Base-by-base conservation (phyloP, 345 rosid genomes). In the Lepidium didymum region DNA sequence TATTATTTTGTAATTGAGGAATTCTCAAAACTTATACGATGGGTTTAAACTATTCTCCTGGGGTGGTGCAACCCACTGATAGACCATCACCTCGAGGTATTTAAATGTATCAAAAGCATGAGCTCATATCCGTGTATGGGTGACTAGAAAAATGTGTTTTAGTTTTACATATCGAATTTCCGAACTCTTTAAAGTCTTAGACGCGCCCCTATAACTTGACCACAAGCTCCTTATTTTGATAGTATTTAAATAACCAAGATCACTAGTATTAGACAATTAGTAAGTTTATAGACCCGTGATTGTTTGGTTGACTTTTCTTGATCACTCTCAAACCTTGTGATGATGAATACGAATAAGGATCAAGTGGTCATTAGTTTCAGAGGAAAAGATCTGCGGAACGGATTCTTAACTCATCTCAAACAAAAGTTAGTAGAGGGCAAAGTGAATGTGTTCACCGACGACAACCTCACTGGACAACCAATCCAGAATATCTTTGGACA, bases 361-460 rank as follows among this genome's bases (percentile, higher is more conserved):
- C 64, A 34, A 45, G 46, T 68, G 46, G 44, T 67, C 64, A 68
- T 68, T 64, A 68, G 6, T 25, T 68, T 34, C 56, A 36, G 64
- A 0, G 64, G 72, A 1, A 43, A 43, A 55, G 62, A 67, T 53
- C 40, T 4, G 4, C 58, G 41, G 8, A 0, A 15, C 40, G 21
- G 58, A 33, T 15, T 54, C 13, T 33, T 54, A 54, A 10, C 8
- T 6, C 27, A 21, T 68, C 55, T 68, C 56, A 68, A 27, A 44
- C 11, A 56, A 46, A 56, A 68, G 25, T 35, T 54, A 6, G 0
- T 5, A 0, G 56, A 44, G 11, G 51, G 18, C 29, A 68, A 68
- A 0, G 56, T 46, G 64, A 68, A 68, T 46, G 72, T 56, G 29
- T 68, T 56, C 72, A 68, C 64, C 7, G 72, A 68, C 64, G 47